A percentile compares a stretch with the other conserved stretches of the same genome.
Conservation (phyloP, 805 yeast genomes). For the Candida parachauliodes region DNA sequence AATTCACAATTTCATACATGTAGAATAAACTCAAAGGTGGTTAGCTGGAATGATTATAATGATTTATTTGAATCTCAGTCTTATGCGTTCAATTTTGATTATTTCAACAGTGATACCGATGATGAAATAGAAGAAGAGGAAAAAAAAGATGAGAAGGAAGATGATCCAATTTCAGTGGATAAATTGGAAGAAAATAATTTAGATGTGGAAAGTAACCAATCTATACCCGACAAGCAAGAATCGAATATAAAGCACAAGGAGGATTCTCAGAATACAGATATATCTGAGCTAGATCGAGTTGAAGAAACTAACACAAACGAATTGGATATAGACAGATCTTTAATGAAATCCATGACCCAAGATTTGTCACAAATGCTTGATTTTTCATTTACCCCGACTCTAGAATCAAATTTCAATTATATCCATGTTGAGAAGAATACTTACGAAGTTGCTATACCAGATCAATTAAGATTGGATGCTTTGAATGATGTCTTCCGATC, state of each 20-base stretch:
- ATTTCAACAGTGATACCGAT: neutral
- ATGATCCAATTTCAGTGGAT: neutral
- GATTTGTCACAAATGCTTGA: neutral
- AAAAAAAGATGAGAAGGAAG: neutral
- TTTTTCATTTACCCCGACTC: conserved; percentile 5
- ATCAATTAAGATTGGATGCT: conserved; percentile 12
- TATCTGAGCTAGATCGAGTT: neutral
- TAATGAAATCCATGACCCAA: conserved; percentile 20
- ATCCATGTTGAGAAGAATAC: conserved; percentile 8
- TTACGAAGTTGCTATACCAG: conserved; percentile 22
- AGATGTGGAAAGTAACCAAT: neutral
- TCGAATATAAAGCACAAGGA: neutral
- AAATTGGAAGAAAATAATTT: neutral
- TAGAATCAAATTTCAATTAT: conserved; percentile 1
- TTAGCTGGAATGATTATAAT: conserved; percentile 18
- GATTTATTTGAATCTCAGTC: conserved; percentile 16
- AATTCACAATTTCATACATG: conserved; percentile 12
- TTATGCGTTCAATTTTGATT: conserved; percentile 7
- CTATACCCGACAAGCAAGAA: neutral
- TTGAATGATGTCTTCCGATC: conserved; percentile 33
- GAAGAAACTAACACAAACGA: neutral
- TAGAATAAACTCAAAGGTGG: conserved; percentile 17
- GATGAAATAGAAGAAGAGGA: neutral
- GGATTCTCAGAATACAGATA: neutral
- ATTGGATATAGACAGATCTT: conserved; percentile 17